Evolutionary conservation across 306 rosid genomes (phyloP).

Genomic region (Clitoria ternatea): DNA sequence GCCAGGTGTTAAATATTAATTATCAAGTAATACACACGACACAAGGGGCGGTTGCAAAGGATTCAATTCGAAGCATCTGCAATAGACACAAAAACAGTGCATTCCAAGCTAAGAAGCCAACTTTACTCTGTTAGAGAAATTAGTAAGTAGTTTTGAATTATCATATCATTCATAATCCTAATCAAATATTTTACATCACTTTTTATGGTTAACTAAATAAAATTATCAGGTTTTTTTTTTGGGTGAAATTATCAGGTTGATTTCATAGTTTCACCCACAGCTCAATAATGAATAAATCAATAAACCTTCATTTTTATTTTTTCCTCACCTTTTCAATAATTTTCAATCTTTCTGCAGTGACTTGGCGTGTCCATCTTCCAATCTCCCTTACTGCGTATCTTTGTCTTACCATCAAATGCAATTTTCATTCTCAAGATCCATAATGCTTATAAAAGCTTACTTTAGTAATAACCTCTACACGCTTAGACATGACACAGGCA

Average conservation of each 20-base stretch:
- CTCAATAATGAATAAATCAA: conserved; percentile 5
- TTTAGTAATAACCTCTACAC: conserved; percentile 10
- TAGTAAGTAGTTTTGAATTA: too few species aligned
- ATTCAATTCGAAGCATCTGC: conserved; percentile 16
- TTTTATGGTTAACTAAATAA: too few species aligned
- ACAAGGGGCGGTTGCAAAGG: neutral
- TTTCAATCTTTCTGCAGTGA: neutral
- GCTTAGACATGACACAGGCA: conserved; percentile 8
- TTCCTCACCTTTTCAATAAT: neutral
- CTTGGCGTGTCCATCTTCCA: conserved; percentile 46
- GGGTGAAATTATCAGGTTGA: too few species aligned
- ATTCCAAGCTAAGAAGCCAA: conserved; percentile 28
- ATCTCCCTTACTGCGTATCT: conserved; percentile 20
- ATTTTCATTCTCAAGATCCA: neutral
- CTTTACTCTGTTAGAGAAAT: neutral
- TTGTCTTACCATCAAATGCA: conserved; percentile 3
- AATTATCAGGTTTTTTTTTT: too few species aligned
- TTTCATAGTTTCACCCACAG: neutral
- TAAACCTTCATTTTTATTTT: neutral
- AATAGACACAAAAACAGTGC: conserved; percentile 12
- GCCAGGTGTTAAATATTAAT: neutral
- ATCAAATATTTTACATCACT: too few species aligned
- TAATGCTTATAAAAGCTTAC: conserved; percentile 21
- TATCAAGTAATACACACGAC: neutral
- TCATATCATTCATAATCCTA: too few species aligned